Conservation (phyloP, 2,329 filamentous ascomycete genomes). For the Bipolaris oryzae region DNA sequence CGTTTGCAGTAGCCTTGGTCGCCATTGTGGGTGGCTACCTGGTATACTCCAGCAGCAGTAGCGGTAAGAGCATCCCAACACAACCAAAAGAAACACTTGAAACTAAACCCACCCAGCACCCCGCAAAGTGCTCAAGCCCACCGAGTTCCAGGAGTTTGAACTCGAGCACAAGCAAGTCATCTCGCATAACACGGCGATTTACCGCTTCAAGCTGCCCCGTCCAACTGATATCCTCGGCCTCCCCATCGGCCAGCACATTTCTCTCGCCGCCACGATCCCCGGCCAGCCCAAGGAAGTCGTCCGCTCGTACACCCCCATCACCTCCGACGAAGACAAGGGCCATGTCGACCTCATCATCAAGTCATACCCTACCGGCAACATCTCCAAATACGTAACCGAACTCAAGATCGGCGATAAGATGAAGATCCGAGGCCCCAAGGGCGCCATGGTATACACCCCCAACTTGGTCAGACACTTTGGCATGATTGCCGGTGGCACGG, state of each 20-base stretch:
- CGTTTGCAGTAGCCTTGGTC: constrained; percentile 72
- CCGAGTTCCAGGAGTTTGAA: constrained; percentile 87
- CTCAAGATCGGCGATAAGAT: constrained; percentile 80
- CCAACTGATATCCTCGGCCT: constrained; percentile 85
- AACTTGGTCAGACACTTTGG: constrained; percentile 97
- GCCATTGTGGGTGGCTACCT: constrained; percentile 72
- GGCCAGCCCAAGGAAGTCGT: constrained; percentile 47
- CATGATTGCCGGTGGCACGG: constrained; percentile 97
- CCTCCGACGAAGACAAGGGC: constrained; percentile 63
- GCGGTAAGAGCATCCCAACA: constrained; percentile 62
- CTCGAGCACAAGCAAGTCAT: constrained; percentile 94
- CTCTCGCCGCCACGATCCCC: constrained; percentile 70
- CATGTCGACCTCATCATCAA: constrained; percentile 98
- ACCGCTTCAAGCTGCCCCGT: constrained; percentile 86
- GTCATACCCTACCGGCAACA: constrained; percentile 96
- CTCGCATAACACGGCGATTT: constrained; percentile 98
- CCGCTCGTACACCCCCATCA: constrained; percentile 52
- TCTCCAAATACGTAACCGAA: constrained; percentile 87
- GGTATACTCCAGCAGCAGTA: constrained; percentile 66
- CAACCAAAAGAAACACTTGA: not conserved
- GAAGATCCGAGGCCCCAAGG: constrained; percentile 92
- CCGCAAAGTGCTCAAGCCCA: constrained; percentile 80
- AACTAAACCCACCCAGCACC: constrained; percentile 3
- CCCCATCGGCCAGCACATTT: constrained; percentile 98
- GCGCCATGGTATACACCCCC: constrained; percentile 94